These are phyloP conservation scores for Eremomyces bilateralis DNA, from an alignment of 495 filamentous ascomycete species.

Conservation along the genomic window DNA sequence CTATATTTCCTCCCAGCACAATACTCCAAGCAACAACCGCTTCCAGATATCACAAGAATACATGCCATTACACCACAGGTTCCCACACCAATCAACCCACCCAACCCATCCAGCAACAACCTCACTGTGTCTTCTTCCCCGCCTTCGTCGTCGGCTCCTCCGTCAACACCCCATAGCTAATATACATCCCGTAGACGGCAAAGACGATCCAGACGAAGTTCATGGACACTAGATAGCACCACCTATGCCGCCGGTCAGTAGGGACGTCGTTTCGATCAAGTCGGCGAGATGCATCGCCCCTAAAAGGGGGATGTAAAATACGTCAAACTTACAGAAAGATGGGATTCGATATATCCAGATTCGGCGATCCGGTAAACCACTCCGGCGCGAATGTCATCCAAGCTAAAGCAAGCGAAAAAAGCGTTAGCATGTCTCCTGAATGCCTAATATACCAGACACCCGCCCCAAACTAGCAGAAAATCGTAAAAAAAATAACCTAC, in stretches of 20 bases:
- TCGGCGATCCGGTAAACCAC: constrained; percentile 59
- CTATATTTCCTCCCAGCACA: too few relatives aligned
- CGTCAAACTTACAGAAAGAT: constrained; percentile 40
- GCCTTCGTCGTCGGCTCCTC: too few relatives aligned
- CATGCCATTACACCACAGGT: too few relatives aligned
- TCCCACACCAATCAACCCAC: too few relatives aligned
- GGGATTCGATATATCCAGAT: constrained; percentile 58
- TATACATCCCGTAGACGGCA: constrained; percentile 54
- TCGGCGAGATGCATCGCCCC: not conserved
- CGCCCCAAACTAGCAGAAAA: too few relatives aligned
- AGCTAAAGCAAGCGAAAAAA: too few relatives aligned
- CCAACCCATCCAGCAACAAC: too few relatives aligned
- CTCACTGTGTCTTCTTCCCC: too few relatives aligned
- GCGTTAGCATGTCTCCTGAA: too few relatives aligned
- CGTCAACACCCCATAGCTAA: constrained; percentile 32
- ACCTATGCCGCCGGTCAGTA: constrained; percentile 22
- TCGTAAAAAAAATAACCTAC: constrained; percentile 25
- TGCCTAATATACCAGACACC: too few relatives aligned
- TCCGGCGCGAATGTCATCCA: constrained; percentile 95
- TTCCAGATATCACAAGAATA: too few relatives aligned
- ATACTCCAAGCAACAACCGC: too few relatives aligned
- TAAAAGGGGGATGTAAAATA: not conserved
- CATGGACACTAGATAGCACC: constrained; percentile 82
- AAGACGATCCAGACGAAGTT: constrained; percentile 68
- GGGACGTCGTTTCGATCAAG: not conserved